phyloP scores from a whole-genome alignment of 2,329 filamentous ascomycete genomes.

The Sordariomycetes sp. region DNA sequence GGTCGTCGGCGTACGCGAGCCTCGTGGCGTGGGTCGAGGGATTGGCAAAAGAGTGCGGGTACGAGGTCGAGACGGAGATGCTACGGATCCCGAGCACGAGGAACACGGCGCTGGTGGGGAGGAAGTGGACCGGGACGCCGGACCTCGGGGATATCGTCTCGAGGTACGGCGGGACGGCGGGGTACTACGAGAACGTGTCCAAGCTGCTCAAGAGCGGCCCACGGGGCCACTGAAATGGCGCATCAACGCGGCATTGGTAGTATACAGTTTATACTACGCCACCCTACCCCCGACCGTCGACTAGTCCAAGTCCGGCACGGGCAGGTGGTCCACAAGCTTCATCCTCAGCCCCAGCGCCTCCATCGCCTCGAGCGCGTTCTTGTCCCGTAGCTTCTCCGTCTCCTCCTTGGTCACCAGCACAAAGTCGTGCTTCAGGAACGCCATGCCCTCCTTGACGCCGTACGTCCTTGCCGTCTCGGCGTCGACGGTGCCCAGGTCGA shows the following conservation, averaged over 20 bases:
- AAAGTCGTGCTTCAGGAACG: conserved; percentile 60
- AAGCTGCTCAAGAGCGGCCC: conserved; percentile 41
- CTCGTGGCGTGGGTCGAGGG: conserved; percentile 66
- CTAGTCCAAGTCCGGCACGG: conserved; percentile 51
- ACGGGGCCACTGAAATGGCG: conserved; percentile 20
- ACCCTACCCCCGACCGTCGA: background rate
- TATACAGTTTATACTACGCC: background rate
- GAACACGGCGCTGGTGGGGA: conserved; percentile 70
- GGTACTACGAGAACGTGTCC: conserved; percentile 45
- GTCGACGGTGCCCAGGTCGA: conserved; percentile 42
- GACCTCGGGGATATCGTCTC: conserved; percentile 29
- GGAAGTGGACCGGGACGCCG: conserved; percentile 20
- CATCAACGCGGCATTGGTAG: background rate
- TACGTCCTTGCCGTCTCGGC: conserved; percentile 45
- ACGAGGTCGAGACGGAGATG: conserved; percentile 68
- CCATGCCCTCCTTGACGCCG: conserved; percentile 46
- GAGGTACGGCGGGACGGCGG: conserved; percentile 40
- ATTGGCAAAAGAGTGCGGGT: conserved; percentile 61
- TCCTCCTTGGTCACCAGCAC: conserved; percentile 62
- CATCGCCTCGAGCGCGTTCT: conserved; percentile 52
- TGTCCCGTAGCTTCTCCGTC: conserved; percentile 50
- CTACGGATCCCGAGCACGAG: conserved; percentile 85
- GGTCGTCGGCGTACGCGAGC: conserved; percentile 65
- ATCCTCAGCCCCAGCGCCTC: conserved; percentile 52
- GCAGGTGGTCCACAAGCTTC: conserved; percentile 63